Evolutionary conservation across 208 protist genomes (phyloP).

Genomic region (Trypanosoma boissoni): DNA sequence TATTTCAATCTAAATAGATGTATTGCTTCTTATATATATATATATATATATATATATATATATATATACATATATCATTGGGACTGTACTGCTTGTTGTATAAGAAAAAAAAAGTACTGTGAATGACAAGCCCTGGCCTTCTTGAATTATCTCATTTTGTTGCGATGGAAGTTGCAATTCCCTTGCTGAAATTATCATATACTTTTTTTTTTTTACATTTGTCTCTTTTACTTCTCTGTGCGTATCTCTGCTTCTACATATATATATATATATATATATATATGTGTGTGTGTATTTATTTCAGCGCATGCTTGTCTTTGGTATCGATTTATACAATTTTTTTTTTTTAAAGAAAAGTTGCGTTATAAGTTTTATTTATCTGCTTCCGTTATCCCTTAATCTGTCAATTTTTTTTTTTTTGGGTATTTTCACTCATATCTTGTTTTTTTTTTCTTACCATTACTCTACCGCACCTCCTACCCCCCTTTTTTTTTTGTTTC

Average conservation of each 20-base stretch:
- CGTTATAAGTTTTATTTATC: slow-evolving; percentile 7
- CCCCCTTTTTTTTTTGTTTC: slow-evolving; percentile 16
- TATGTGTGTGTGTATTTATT: slow-evolving; percentile 13
- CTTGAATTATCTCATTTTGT: too few species aligned
- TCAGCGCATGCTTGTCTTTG: slow-evolving; percentile 6
- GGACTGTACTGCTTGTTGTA: too few species aligned
- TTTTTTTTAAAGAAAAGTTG: slow-evolving; percentile 3
- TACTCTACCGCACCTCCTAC: too few species aligned
- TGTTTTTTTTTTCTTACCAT: not conserved
- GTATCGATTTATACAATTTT: slow-evolving; percentile 1
- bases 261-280: too few species aligned
- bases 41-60: too few species aligned
- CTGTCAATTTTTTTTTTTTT: not conserved
- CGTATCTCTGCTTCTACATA: too few species aligned
- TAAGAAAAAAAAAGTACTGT: not conserved
- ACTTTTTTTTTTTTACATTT: slow-evolving; percentile 1
- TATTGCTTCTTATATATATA: too few species aligned
- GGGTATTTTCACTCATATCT: not conserved
- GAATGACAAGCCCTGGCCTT: not conserved
- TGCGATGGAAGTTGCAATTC: not conserved
- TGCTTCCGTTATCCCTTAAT: slow-evolving; percentile 5
- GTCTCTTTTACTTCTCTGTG: too few species aligned
- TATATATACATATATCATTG: too few species aligned
- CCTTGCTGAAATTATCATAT: not conserved
- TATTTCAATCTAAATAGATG: too few species aligned